phyloP scores from a whole-genome alignment of 345 rosid species.

The Excoecaria agallocha region DNA sequence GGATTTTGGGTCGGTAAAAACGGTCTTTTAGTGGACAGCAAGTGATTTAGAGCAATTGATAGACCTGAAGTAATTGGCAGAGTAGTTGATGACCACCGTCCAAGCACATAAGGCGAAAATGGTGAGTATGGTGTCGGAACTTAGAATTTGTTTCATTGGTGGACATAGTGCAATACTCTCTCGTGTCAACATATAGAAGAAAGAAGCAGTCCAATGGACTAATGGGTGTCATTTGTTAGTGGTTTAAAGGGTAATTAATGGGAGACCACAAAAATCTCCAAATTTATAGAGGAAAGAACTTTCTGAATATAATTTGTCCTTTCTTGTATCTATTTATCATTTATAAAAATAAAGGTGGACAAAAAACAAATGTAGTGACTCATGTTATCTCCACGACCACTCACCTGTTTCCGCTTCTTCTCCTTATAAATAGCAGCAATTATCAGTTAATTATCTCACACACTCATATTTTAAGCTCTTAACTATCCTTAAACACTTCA shows the following conservation, averaged over 20 bases:
- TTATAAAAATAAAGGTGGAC: background rate
- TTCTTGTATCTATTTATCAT: background rate
- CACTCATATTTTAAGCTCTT: background rate
- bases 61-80: background rate
- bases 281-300: background rate
- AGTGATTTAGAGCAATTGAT: background rate
- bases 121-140: slow-evolving; percentile 4
- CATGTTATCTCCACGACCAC: slow-evolving; percentile 19
- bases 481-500: background rate
- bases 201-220: background rate
- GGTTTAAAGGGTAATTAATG: slow-evolving; percentile 5
- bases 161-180: background rate
- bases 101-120: background rate
- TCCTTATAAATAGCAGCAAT: slow-evolving; percentile 21
- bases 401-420: background rate
- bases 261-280: slow-evolving; percentile 6
- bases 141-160: slow-evolving; percentile 9
- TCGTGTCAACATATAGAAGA: background rate
- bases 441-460: background rate
- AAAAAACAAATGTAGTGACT: slow-evolving; percentile 25
- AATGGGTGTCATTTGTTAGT: background rate
- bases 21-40: background rate
- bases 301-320: slow-evolving; percentile 1
- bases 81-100: background rate
- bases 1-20: no score